Evolutionary conservation across 2,329 filamentous ascomycete genomes (phyloP).

Genomic region (Nigrograna mackinnonii): DNA sequence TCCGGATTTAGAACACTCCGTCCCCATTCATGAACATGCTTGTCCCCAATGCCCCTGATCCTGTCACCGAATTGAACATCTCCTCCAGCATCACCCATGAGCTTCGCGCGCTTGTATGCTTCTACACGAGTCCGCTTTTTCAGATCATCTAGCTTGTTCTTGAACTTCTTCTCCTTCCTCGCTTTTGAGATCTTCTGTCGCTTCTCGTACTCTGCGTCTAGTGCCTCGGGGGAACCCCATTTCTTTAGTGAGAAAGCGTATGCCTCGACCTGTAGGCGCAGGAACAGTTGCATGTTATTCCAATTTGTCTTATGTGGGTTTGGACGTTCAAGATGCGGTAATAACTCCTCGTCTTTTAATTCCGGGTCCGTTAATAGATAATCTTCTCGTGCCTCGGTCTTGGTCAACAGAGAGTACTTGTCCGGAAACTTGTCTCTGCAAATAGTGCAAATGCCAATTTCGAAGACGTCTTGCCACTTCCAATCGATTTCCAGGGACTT

Average conservation of each 20-base stretch:
- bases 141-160: slow-evolving; percentile 81
- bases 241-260: slow-evolving; percentile 83
- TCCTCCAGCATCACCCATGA: slow-evolving; percentile 43
- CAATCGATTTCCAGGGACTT: slow-evolving; percentile 85
- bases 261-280: slow-evolving; percentile 91
- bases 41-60: slow-evolving; percentile 63
- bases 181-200: slow-evolving; percentile 79
- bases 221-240: slow-evolving; percentile 84
- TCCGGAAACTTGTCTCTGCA: slow-evolving; percentile 93
- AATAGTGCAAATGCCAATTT: slow-evolving; percentile 71
- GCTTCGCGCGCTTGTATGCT: slow-evolving; percentile 68
- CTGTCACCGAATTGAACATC: slow-evolving; percentile 71
- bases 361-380: slow-evolving; percentile 95
- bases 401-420: slow-evolving; percentile 93
- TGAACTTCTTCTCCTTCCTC: slow-evolving; percentile 89
- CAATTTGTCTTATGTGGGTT: slow-evolving; percentile 96
- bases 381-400: slow-evolving; percentile 94
- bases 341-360: slow-evolving; percentile 81
- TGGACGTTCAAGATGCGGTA: slow-evolving; percentile 85
- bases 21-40: slow-evolving; percentile 89
- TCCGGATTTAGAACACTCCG: slow-evolving; percentile 60
- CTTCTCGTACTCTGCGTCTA: slow-evolving; percentile 87
- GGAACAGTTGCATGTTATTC: slow-evolving; percentile 98
- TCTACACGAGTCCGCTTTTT: slow-evolving; percentile 95
- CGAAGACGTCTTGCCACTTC: slow-evolving; percentile 88